Percentiles rank a stretch among this genome's conserved stretches.
phyloP scores from a whole-genome alignment of 73 alveolate species.

The Blepharisma stoltei region DNA sequence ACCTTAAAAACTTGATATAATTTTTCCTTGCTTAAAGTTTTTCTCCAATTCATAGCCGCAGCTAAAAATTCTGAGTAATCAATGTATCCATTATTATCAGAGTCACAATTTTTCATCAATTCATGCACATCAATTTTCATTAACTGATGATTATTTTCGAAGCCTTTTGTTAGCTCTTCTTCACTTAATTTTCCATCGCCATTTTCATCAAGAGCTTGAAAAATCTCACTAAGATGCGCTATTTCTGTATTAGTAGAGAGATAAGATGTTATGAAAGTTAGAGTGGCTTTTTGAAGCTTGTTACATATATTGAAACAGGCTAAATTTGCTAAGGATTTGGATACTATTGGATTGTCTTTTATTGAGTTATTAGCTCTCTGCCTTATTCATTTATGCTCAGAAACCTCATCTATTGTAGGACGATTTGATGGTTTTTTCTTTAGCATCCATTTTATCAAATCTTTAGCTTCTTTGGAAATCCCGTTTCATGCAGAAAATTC shows the following conservation, averaged over 20 bases:
- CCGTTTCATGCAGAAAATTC: conserved; percentile 46
- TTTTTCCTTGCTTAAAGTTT: conserved; percentile 30
- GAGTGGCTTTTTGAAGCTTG: conserved; percentile 50
- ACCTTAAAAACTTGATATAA: conserved; percentile 41
- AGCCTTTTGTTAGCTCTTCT: conserved; percentile 46
- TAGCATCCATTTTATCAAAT: conserved; percentile 39
- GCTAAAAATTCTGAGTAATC: conserved; percentile 56
- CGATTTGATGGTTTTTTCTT: conserved; percentile 52
- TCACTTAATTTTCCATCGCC: conserved; percentile 55
- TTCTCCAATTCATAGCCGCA: conserved; percentile 49
- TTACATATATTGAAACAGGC: conserved; percentile 34
- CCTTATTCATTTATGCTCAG: conserved; percentile 45
- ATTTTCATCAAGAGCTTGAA: conserved; percentile 39
- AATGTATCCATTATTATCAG: conserved; percentile 48
- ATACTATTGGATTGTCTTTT: conserved; percentile 33
- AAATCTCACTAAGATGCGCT: conserved; percentile 39
- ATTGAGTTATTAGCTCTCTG: conserved; percentile 31
- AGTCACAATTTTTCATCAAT: conserved; percentile 43
- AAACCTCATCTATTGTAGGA: conserved; percentile 44
- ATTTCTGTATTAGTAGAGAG: conserved; percentile 48
- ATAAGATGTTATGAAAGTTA: conserved; percentile 57
- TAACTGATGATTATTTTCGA: neutral
- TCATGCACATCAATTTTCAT: conserved; percentile 44
- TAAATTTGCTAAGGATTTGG: conserved; percentile 35
- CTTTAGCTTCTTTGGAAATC: conserved; percentile 55